Evolutionary conservation across 2,329 filamentous ascomycete species (phyloP), one percentile per base, ranked within the genome.

Genomic region (Penicillium rolfsii): DNA sequence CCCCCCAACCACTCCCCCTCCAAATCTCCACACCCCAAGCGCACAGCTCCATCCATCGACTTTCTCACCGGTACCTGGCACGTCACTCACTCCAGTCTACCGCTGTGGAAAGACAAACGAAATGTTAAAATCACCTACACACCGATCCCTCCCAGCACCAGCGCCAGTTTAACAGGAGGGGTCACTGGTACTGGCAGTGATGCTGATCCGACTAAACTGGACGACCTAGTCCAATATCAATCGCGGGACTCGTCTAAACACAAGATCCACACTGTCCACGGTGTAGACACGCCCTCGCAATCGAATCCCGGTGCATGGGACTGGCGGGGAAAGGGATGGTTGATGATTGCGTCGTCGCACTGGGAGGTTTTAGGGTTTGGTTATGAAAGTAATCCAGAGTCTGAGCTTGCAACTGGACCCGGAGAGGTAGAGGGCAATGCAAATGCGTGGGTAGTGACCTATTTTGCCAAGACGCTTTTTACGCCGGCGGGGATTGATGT

Each of bases 401-500:
- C 11, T 26, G 40, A 4, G 8, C 9, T 9, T 43, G 40, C 7
- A 8, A 22, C 40, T 43, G 40, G 5, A 43, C 6, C 26, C 7
- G 26, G 19, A n/a, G 45, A 19, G 1, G 77, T 76, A 75, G 82
- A 83, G 67, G 26, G 19, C 6, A 77, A 76, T 75, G 82, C 83
- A 67, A 64, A 65, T 16, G 67, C 78, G 36, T 96, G 91, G 90
- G 87, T 85, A 1, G 90, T 96, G 14, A 96, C 91, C 4, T 94
- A 89, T 83, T 96, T 96, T 75, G 88, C 89, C 64, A 88, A 90
- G 71, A 96, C 91, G 26, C 67, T 93, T 48, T 96, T 96, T 68
- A 95, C 91, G 6, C 89, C 89, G 64, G 90, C 91, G 59, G 92
- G 92, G 0, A 71, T 96, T 33, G 92, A 96, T 76, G 76, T 96